These are phyloP conservation scores for Chaetothyriales sp. DNA, from an alignment of 2,329 filamentous ascomycete species.

Conservation along the genomic window DNA sequence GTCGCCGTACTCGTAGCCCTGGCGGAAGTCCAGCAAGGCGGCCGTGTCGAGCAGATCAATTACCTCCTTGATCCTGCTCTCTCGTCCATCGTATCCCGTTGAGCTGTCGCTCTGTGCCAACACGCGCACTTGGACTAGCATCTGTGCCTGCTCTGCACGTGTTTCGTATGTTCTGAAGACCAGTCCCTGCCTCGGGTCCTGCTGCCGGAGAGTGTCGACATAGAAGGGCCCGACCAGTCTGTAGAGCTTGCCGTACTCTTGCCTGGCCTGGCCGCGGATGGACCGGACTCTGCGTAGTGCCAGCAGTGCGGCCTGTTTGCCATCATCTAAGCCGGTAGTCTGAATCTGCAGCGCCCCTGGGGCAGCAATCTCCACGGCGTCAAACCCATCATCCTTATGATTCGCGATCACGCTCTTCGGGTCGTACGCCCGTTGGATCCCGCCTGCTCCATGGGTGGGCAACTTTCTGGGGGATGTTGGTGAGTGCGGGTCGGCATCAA, in stretches of 20 bases:
- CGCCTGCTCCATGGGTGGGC: too few species aligned
- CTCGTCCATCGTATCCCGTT: conserved; percentile 54
- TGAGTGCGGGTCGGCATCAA: conserved; percentile 7
- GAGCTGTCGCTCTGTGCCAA: conserved; percentile 74
- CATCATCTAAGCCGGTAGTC: conserved; percentile 34
- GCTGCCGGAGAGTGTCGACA: conserved; percentile 57
- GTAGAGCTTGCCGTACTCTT: conserved; percentile 85
- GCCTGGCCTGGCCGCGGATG: conserved; percentile 65
- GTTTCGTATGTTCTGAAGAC: conserved; percentile 78
- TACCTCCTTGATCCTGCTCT: conserved; percentile 59
- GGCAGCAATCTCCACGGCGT: conserved; percentile 50
- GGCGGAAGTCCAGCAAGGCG: conserved; percentile 79
- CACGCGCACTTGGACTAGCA: conserved; percentile 62
- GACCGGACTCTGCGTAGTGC: conserved; percentile 59
- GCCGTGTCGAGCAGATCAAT: conserved; percentile 76
- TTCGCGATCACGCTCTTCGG: background rate
- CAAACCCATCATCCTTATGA: conserved; percentile 53
- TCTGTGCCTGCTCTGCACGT: conserved; percentile 77
- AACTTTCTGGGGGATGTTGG: background rate
- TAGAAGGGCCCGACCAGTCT: conserved; percentile 81
- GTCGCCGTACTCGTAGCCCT: conserved; percentile 78
- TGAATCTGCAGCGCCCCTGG: conserved; percentile 21
- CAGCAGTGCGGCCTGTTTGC: conserved; percentile 49
- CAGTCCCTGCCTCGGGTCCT: conserved; percentile 50
- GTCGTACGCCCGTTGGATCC: background rate